Base-by-base conservation (phyloP, 495 filamentous ascomycete genomes). In the Aspergillus biplanus region DNA sequence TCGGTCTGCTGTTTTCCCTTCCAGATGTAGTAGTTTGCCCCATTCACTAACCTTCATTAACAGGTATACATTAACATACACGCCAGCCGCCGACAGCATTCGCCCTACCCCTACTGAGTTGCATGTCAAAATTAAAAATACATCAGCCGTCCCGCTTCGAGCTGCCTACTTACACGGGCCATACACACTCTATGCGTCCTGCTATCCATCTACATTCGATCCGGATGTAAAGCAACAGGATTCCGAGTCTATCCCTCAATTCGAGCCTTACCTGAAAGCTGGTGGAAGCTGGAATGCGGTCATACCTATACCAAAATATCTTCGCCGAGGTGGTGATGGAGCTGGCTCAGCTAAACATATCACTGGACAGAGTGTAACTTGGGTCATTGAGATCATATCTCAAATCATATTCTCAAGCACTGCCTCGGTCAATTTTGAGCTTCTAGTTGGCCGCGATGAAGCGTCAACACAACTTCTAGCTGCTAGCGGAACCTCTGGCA, bases 161-260 rank as follows among this genome's bases (percentile, higher is more conserved):
- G 95, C 95, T 52, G 95, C 95, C 42, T 99, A 97, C 71, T 86
- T 99, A 46, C 95, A 96, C 75, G 95, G 95, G 1, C 95, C 95
- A 3, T 99, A 99, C 73, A 96, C 87, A 1, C 82, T 98, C 8
- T 91, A 92, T 65, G 86, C 92, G 8, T 87, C 94, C 46, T 89
- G 92, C 16, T 94, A 92, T 68, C 92, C 93, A 5, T 80, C 87
- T 0, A 83, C 81, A 42, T 97, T 93, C 74, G 85, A 91, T 67
- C 92, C 93, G 5, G 90, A 96, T 71, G 74, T 79, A 63, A 90
- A 89, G 59, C 79, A 85, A 31, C 81, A 85, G 27, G 81, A 87
- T 53, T 69, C 69, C 57, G 79, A 83, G 76, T 91, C 90, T 58
- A 80, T 86, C 4, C 93, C 92, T 32, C 88, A 96, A 71, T 99